Conservation (phyloP, 2,329 filamentous ascomycete genomes). For the Penicillium psychrosexuale region DNA sequence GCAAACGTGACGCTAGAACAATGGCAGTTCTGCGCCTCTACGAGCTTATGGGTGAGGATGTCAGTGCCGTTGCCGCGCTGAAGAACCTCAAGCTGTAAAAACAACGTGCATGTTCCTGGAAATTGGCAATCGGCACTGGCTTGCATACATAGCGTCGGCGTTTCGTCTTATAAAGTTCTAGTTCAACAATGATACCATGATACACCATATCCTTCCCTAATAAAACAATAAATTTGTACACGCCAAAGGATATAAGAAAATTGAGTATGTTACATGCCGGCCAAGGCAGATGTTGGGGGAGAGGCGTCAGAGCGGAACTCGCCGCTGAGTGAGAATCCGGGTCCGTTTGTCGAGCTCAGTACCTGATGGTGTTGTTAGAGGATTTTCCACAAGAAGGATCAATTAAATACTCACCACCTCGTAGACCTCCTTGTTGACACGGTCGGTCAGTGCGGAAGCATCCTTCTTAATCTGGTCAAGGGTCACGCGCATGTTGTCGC, state of each 20-base stretch:
- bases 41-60: conserved; percentile 58
- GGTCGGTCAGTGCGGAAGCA: conserved; percentile 62
- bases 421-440: conserved; percentile 68
- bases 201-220: conserved; percentile 42
- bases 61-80: conserved; percentile 57
- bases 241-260: conserved; percentile 33
- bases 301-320: conserved; percentile 65
- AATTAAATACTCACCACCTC: conserved; percentile 55
- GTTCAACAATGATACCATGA: conserved; percentile 38
- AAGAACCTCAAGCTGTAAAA: conserved; percentile 43
- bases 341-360: conserved; percentile 80
- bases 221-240: conserved; percentile 44
- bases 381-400: not conserved
- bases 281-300: conserved; percentile 50
- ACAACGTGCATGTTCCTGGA: not conserved
- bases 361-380: conserved; percentile 49
- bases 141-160: conserved; percentile 46
- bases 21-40: conserved; percentile 60
- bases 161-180: conserved; percentile 31
- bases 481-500: conserved; percentile 76
- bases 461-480: conserved; percentile 76
- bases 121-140: conserved; percentile 5
- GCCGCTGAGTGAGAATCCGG: conserved; percentile 82
- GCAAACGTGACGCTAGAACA: conserved; percentile 40
- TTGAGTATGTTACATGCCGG: conserved; percentile 50